phyloP scores from a whole-genome alignment of 257 asterid genomes.

The Gentiana macrophylla region DNA sequence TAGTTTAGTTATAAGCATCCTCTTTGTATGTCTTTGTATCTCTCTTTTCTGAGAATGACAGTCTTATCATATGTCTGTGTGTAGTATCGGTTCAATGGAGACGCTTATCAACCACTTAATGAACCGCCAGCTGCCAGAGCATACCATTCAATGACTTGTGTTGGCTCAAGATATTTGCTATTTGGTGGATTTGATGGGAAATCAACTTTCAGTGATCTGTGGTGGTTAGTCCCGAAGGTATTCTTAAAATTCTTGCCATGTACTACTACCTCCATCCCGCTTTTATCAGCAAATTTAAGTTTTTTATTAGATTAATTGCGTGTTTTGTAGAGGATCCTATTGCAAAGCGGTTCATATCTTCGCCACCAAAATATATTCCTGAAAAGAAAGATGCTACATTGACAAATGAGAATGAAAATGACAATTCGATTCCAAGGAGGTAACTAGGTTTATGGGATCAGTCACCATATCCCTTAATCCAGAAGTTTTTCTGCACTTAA shows the following conservation, averaged over 20 bases:
- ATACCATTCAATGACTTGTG: conserved; percentile 81
- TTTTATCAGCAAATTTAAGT: too few relatives aligned
- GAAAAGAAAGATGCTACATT: conserved; percentile 27
- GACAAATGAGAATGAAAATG: conserved; percentile 21
- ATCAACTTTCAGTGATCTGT: conserved; percentile 80
- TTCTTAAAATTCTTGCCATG: not conserved
- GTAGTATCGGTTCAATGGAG: conserved; percentile 90
- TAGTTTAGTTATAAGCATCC: not conserved
- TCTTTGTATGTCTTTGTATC: not conserved
- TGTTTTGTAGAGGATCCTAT: conserved; percentile 71
- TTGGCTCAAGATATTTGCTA: conserved; percentile 66
- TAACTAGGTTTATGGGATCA: not conserved
- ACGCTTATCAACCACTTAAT: conserved; percentile 62
- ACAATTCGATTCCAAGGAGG: conserved; percentile 8
- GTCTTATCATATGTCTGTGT: conserved; percentile 9
- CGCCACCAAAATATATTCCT: conserved; percentile 33
- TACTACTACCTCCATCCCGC: not conserved
- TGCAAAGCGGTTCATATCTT: conserved; percentile 40
- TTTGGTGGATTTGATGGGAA: conserved; percentile 99
- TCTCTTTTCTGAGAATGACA: not conserved
- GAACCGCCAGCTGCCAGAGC: conserved; percentile 93
- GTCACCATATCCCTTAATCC: not conserved
- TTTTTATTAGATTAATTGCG: conserved; percentile 5
- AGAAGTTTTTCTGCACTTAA: not conserved
- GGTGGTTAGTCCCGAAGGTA: conserved; percentile 99